Evolutionary conservation across 441 rosid genomes (phyloP).

Genomic region (Mallotus repandus): DNA sequence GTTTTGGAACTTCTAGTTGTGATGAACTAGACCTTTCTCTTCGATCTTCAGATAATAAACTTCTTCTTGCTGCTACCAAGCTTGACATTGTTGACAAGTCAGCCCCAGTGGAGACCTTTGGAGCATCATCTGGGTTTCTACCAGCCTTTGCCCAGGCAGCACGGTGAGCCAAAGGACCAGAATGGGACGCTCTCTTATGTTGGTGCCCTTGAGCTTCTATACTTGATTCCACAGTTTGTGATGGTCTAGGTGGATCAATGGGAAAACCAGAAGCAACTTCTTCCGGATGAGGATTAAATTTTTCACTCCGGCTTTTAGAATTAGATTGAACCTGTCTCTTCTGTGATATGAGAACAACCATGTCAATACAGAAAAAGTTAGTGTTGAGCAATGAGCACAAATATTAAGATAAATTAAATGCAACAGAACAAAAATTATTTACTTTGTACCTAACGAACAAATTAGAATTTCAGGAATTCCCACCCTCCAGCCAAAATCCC

Average conservation of each 20-base stretch:
- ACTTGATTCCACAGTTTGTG: conserved; percentile 65
- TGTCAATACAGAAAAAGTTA: not conserved
- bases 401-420: conserved; percentile 1
- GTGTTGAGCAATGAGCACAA: not conserved
- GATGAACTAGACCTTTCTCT: conserved; percentile 46
- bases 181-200: conserved; percentile 84
- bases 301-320: conserved; percentile 94
- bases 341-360: conserved; percentile 36
- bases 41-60: conserved; percentile 51
- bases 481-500: no score
- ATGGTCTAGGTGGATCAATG: conserved; percentile 89
- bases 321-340: conserved; percentile 72
- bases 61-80: conserved; percentile 53
- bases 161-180: conserved; percentile 81
- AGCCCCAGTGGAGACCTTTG: conserved; percentile 52
- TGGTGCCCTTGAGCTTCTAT: conserved; percentile 57
- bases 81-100: conserved; percentile 59
- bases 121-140: conserved; percentile 60
- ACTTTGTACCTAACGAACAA: no score
- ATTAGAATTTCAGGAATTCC: no score
- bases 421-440: no score
- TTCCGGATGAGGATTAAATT: conserved; percentile 92
- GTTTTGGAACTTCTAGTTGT: conserved; percentile 55
- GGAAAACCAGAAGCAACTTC: conserved; percentile 98
- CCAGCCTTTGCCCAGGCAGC: conserved; percentile 77